Evolutionary conservation across 2,329 filamentous ascomycete genomes (phyloP), one percentile per base, ranked within the genome.

Genomic region (Tolypocladium pustulatum): DNA sequence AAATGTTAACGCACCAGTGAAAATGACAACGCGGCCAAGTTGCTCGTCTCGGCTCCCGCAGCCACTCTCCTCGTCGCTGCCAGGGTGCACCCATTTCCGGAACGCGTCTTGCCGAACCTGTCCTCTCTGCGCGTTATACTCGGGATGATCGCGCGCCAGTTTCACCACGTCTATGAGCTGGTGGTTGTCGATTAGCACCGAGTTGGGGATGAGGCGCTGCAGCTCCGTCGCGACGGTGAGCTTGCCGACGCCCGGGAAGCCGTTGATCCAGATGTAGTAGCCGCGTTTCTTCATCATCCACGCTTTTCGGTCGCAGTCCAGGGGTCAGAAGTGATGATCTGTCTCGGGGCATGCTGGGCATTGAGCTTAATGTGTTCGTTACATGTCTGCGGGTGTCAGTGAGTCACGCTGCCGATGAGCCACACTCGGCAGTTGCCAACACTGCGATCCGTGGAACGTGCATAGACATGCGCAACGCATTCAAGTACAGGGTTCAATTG

Each of bases 211-310:
- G 37, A 68, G 63, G 34, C 63, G 65, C 40, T 65, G 60, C 5
- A 71, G 59, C 54, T 68, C 68, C 10, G 63, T 65, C 0, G 68
- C 69, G 25, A 71, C 59, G 8, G 68, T 69, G 34, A 69, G 62
- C 59, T 72, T 71, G 54, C 69, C 68, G 32, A 69, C 64, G 36
- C 66, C 68, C 13, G 69, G 68, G 57, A 68, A 68, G 46, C 69
- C 69, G 58, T 70, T 69, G 60, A 71, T 69, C 63, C 69, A 71
- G 49, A 72, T 65, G 52, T 61, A 63, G 12, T 55, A 37, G n/a
- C 55, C 61, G 25, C 43, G 49, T 7, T 52, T 32, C 27, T 27
- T n/a, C 49, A 52, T 52, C 17, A 2, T 9, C 30, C 5, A 10
- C 49, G 17, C 20, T 52, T n/a, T 10, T 9, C 2, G 34, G 13